Percentiles rank a stretch among this genome's conserved stretches.
phyloP scores from a whole-genome alignment of 2,329 filamentous ascomycete genomes.

The Leptographium wingfieldii region DNA sequence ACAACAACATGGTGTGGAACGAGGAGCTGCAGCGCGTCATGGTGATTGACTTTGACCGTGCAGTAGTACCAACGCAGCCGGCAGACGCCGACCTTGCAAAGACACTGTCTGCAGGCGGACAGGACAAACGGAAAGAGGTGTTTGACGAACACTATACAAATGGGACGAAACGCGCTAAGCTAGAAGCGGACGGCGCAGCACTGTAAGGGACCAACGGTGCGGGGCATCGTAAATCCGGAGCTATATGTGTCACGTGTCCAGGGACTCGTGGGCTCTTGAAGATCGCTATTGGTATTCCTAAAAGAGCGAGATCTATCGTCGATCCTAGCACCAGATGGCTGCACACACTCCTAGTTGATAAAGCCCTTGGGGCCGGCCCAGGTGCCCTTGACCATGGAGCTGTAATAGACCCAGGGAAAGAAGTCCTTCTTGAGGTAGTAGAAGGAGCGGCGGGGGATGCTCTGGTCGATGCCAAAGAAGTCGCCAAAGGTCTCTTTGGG shows the following conservation, averaged over 20 bases:
- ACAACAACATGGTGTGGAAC: conserved; percentile 3
- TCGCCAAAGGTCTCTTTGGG: conserved; percentile 30
- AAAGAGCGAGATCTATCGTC: not conserved
- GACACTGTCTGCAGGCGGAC: not conserved
- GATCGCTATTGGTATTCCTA: not conserved
- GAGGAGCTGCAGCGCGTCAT: conserved; percentile 3
- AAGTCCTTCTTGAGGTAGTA: conserved; percentile 34
- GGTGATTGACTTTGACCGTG: conserved; percentile 3
- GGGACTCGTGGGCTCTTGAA: no score
- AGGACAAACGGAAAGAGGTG: not conserved
- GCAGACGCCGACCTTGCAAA: no score
- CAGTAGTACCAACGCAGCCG: not conserved
- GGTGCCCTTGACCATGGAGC: conserved; percentile 39
- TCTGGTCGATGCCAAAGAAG: conserved; percentile 23
- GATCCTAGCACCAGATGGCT: not conserved
- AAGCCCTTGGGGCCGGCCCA: conserved; percentile 41
- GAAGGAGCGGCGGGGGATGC: conserved; percentile 23
- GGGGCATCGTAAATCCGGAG: no score
- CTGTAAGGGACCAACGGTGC: no score
- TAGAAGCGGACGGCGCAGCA: not conserved
- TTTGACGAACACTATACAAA: not conserved
- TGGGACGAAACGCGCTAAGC: not conserved
- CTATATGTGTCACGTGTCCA: no score
- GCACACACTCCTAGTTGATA: not conserved
- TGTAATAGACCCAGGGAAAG: conserved; percentile 44